Evolutionary conservation across 2,329 filamentous ascomycete species (phyloP), one percentile per base, ranked within the genome.

Genomic region (Paecilomyces dactylethromorphus): DNA sequence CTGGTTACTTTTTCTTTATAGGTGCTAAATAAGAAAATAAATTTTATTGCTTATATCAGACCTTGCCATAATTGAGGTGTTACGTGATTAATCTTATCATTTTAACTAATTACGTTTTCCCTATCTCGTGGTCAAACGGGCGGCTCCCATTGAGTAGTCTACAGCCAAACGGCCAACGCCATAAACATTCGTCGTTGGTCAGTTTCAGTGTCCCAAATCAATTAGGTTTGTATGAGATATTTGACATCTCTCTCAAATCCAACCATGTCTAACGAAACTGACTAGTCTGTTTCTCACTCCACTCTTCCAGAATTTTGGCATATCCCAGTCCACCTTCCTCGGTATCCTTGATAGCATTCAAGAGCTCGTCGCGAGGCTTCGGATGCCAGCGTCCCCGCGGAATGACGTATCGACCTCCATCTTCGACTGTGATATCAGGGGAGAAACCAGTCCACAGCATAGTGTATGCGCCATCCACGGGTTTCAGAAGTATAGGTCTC

Each of bases 381-480:
- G 61, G 58, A 59, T 66, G 62, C 29, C 63, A 18, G 12, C 66
- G 56, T 10, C 67, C 65, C 63, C 63, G 68, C 18, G 67, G 66
- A 24, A 66, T 33, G 13, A 65, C 55, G 51, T 66, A 69, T 24
- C 49, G 53, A 11, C 67, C 67, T 3, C 57, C 54, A 52, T 67
- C 52, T 51, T 61, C 62, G 11, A 59, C 52, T 1, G 21, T 58
- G n/a, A 67, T 21, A 2, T 66, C 55, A 4, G 31, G n/a, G 12
- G 63, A 64, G 18, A 68, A 35, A 1, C 60, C 66, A 1, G 64
- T 61, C 57, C 59, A 69, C 11, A 68, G 60, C 55, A 64, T 62
- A 1, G 67, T 68, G 32, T 68, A 66, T 3, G 66, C 63, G 15
- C 67, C 67, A 15, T 59, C 58, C 31, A 53, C 61, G 2, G 62